Evolutionary conservation across 495 filamentous ascomycete genomes (phyloP), one percentile per base, ranked within the genome.

Genomic region (Podospora appendiculata): DNA sequence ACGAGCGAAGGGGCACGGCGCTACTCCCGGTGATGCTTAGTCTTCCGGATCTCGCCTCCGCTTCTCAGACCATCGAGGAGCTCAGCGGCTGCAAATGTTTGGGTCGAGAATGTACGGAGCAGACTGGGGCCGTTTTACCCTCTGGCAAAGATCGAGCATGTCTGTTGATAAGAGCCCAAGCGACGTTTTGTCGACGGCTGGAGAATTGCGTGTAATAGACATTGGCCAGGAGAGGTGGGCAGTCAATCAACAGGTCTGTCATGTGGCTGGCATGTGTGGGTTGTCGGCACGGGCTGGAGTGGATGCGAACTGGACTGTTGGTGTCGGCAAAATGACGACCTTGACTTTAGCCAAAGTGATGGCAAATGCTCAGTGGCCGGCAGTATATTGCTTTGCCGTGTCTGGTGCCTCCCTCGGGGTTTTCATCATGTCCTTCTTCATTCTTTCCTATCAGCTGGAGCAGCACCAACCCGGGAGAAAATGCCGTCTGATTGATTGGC

Each of bases 311-410:
- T 57, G 60, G 54, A 54, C 58, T 59, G 52, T 47, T 53, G 54
- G 52, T 50, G 47, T 51, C 61, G 65, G 63, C 58, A 68, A 62
- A 66, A 68, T 53, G 25, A 49, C 41, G 58, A 48, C 49, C 34
- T 55, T 38, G 54, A 52, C 57, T 68, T 68, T 68, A 68, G 58
- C 65, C 65, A 67, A 56, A 67, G 63, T 66, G 63, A 18, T 48
- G 48, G 49, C 60, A 32, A 48, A 41, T 43, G 51, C 51, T 62
- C 41, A 56, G 48, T 58, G 58, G 55, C 54, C 25, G 25, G 56
- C 58, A 52, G 60, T 68, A 67, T 55, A 68, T 66, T 68, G 49
- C 45, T 48, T 59, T 63, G 57, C 63, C 63, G 63, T 66, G 59
- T 63, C 55, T 57, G 53, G 41, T 56, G 60, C 58, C 56, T 58